A percentile compares a stretch with the other conserved stretches of the same genome.
phyloP scores from a whole-genome alignment of 257 asterid species.

The Nicotiana paniculata region DNA sequence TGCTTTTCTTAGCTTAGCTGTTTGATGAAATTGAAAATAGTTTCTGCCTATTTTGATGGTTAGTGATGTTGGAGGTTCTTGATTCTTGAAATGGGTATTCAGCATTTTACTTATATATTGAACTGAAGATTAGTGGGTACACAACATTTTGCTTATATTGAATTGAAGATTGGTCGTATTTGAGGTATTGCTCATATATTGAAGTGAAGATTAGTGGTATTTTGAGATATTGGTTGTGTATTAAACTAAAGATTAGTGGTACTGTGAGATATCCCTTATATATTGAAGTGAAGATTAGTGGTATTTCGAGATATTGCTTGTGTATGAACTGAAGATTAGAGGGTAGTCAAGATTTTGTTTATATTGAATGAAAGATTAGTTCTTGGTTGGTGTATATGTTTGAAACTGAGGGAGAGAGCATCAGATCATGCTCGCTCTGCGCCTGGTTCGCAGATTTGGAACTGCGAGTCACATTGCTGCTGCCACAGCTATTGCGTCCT shows the following conservation, averaged over 20 bases:
- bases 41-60: background rate
- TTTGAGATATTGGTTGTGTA: too few species aligned
- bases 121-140: background rate
- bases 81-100: constrained; percentile 12
- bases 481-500: constrained; percentile 14
- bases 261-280: too few species aligned
- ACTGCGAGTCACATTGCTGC: constrained; percentile 23
- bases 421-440: constrained; percentile 70
- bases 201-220: too few species aligned
- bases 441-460: constrained; percentile 67
- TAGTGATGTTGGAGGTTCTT: background rate
- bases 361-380: background rate
- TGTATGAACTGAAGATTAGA: background rate
- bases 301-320: background rate
- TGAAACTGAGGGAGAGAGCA: constrained; percentile 21
- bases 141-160: background rate
- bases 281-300: too few species aligned
- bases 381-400: constrained; percentile 24
- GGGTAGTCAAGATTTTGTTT: background rate
- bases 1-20: background rate
- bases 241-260: too few species aligned
- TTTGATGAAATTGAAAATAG: background rate
- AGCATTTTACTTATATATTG: background rate
- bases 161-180: too few species aligned
- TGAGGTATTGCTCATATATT: too few species aligned